These are phyloP conservation scores for Alternaria solani DNA, from an alignment of 2,329 filamentous ascomycete genomes.

Conservation along the genomic window DNA sequence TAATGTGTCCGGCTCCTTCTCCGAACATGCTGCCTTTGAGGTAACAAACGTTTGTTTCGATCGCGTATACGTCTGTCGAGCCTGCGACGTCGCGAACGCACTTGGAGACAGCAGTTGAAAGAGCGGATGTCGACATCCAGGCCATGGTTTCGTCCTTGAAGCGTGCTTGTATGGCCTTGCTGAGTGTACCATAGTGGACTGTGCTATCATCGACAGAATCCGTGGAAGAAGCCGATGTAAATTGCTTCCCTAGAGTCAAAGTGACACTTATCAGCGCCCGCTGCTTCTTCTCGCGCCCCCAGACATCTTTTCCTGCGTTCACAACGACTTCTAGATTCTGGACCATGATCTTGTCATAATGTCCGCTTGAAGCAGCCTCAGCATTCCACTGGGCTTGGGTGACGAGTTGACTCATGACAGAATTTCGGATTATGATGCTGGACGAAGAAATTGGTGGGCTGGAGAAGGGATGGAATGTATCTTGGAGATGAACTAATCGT, in stretches of 20 bases:
- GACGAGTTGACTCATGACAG: slow-evolving; percentile 22
- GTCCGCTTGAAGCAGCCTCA: slow-evolving; percentile 29
- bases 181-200: slow-evolving; percentile 76
- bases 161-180: slow-evolving; percentile 67
- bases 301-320: slow-evolving; percentile 70
- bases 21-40: slow-evolving; percentile 76
- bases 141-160: slow-evolving; percentile 44
- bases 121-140: slow-evolving; percentile 37
- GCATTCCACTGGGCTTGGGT: slow-evolving; percentile 32
- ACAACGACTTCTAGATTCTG: slow-evolving; percentile 67
- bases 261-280: slow-evolving; percentile 68
- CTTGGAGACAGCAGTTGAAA: slow-evolving; percentile 27
- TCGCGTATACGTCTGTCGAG: slow-evolving; percentile 43
- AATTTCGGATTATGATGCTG: neutral
- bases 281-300: slow-evolving; percentile 70
- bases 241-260: slow-evolving; percentile 64
- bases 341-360: slow-evolving; percentile 62
- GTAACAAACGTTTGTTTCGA: slow-evolving; percentile 65
- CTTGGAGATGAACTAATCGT: neutral
- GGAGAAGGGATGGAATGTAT: neutral
- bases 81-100: slow-evolving; percentile 34
- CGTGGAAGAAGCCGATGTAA: slow-evolving; percentile 64
- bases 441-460: neutral
- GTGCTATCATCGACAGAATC: slow-evolving; percentile 74
- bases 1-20: slow-evolving; percentile 63